Percentiles rank a stretch among this genome's conserved stretches.
phyloP scores from a whole-genome alignment of 768 basidiomycete species.

The Ephemerocybe angulata region DNA sequence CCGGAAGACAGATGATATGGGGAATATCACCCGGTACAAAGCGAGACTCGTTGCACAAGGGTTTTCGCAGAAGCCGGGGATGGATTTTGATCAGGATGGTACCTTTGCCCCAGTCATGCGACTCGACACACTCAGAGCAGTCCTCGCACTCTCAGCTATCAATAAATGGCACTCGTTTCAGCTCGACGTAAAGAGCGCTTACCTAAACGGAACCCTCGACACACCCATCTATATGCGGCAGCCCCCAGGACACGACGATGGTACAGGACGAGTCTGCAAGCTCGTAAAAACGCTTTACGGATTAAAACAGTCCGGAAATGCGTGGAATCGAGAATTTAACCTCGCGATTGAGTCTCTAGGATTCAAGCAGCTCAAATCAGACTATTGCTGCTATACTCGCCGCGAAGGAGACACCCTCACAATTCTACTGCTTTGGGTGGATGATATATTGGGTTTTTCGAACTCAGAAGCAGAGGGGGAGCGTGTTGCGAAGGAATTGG shows the following conservation, averaged over 20 bases:
- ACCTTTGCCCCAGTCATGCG: constrained; percentile 26
- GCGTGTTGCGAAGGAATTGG: constrained; percentile 14
- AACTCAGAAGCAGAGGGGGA: neutral
- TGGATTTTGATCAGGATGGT: constrained; percentile 30
- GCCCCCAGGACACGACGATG: constrained; percentile 16
- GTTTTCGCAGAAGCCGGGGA: constrained; percentile 26
- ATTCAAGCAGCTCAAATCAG: constrained; percentile 7
- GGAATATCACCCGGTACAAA: constrained; percentile 18
- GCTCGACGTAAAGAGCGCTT: constrained; percentile 21
- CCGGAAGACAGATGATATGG: constrained; percentile 19
- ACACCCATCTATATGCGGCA: constrained; percentile 26
- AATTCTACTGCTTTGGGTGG: constrained; percentile 13
- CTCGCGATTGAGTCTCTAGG: neutral
- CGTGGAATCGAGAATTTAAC: constrained; percentile 23
- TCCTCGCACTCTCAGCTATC: constrained; percentile 17
- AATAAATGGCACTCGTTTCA: constrained; percentile 11
- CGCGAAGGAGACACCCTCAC: neutral
- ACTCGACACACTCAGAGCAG: constrained; percentile 17
- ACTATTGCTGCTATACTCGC: constrained; percentile 17
- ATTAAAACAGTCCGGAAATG: constrained; percentile 29
- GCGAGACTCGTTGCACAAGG: constrained; percentile 23
- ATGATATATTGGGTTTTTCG: constrained; percentile 16
- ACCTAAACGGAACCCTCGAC: constrained; percentile 22
- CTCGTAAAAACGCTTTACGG: constrained; percentile 32
- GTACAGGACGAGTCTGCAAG: constrained; percentile 10